phyloP scores from a whole-genome alignment of 2,329 filamentous ascomycete genomes.

The Malbranchea zuffiana region DNA sequence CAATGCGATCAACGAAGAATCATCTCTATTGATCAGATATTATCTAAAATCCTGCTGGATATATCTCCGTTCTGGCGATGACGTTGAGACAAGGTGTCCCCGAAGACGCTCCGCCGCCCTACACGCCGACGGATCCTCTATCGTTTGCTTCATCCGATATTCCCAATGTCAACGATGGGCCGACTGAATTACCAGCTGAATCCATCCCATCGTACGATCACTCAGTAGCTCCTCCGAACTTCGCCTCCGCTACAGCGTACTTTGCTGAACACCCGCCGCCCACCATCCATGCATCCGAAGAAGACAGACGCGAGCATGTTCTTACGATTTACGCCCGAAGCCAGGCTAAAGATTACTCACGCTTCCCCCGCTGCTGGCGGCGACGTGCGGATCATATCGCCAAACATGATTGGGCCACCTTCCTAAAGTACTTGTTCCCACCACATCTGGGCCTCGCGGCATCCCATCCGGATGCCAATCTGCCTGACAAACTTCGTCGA shows the following conservation, averaged over 20 bases:
- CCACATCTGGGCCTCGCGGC: slow-evolving; percentile 29
- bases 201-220: slow-evolving; percentile 6
- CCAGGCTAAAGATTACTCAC: slow-evolving; percentile 33
- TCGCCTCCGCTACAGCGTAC: slow-evolving; percentile 28
- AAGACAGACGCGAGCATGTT: slow-evolving; percentile 25
- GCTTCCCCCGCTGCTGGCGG: slow-evolving; percentile 33
- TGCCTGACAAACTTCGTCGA: slow-evolving; percentile 29
- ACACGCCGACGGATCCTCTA: slow-evolving; percentile 32
- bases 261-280: slow-evolving; percentile 28
- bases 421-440: slow-evolving; percentile 34
- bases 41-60: too few relatives aligned
- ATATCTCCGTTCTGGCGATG: not conserved
- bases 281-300: slow-evolving; percentile 18
- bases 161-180: slow-evolving; percentile 14
- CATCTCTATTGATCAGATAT: too few relatives aligned
- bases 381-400: slow-evolving; percentile 24
- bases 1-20: not conserved
- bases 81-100: slow-evolving; percentile 2
- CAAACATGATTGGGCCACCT: slow-evolving; percentile 36
- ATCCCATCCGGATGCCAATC: slow-evolving; percentile 23
- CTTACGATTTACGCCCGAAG: slow-evolving; percentile 33
- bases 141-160: slow-evolving; percentile 10
- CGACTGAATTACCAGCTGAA: slow-evolving; percentile 12
- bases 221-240: slow-evolving; percentile 4
- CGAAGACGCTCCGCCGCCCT: slow-evolving; percentile 34